Evolutionary conservation across 139 green algal species (phyloP).

Genomic region (Chlamydomonas asymmetrica): DNA sequence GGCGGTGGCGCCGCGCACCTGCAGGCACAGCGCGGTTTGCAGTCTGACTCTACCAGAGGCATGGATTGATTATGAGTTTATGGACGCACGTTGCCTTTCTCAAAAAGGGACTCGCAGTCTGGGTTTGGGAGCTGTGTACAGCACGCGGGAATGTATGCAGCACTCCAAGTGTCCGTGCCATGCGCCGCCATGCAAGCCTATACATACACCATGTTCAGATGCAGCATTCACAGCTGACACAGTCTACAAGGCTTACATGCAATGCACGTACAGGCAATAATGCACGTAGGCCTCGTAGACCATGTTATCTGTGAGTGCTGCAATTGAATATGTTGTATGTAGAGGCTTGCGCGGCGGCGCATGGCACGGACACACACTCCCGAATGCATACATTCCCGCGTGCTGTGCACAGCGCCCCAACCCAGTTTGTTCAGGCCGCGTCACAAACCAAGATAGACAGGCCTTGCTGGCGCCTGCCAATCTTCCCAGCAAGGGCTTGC

Average conservation of each 20-base stretch:
- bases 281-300: too few species aligned
- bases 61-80: neutral
- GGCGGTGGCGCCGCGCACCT: conserved; percentile 72
- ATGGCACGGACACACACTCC: neutral
- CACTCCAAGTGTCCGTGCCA: neutral
- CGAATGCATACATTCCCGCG: neutral
- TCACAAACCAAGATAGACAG: too few species aligned
- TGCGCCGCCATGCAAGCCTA: neutral
- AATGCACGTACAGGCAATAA: too few species aligned
- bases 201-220: too few species aligned
- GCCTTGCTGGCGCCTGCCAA: too few species aligned
- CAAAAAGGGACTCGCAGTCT: neutral
- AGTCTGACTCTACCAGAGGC: neutral
- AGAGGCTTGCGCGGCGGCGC: neutral
- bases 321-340: too few species aligned
- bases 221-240: too few species aligned
- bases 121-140: neutral
- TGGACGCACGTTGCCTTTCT: neutral
- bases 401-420: neutral
- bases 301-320: too few species aligned
- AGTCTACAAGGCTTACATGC: too few species aligned
- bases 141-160: neutral
- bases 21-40: neutral
- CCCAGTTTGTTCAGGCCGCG: too few species aligned
- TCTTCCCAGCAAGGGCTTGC: too few species aligned